Evolutionary conservation across 306 rosid species (phyloP).

Genomic region (Boehmeria nivea): DNA sequence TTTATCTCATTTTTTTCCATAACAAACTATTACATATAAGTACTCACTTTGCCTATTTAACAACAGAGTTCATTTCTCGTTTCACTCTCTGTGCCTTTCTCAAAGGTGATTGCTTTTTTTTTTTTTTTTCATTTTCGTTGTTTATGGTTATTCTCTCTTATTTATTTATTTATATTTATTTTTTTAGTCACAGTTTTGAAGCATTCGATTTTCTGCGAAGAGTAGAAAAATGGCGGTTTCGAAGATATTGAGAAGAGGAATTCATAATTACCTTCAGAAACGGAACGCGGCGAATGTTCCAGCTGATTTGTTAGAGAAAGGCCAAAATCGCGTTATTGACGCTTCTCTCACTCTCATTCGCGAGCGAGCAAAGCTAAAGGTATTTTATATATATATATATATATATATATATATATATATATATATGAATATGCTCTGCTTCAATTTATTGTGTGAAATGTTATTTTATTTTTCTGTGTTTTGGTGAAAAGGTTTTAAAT

Average conservation of each 20-base stretch:
- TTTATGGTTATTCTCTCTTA: neutral
- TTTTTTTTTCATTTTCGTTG: neutral
- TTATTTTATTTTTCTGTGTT: no score
- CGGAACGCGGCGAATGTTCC: constrained; percentile 56
- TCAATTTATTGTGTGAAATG: no score
- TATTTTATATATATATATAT: constrained; percentile 4
- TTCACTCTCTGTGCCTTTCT: neutral
- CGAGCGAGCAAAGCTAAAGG: constrained; percentile 95
- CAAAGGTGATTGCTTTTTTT: neutral
- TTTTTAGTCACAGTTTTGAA: neutral
- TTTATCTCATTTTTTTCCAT: no score
- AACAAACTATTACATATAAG: no score
- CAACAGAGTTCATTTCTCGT: neutral
- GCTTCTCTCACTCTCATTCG: constrained; percentile 96
- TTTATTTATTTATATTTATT: neutral
- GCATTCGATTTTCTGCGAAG: neutral
- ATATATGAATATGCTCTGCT: neutral
- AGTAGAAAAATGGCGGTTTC: constrained; percentile 23
- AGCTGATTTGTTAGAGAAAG: constrained; percentile 51
- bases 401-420: neutral
- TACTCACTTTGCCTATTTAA: no score
- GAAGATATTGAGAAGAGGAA: constrained; percentile 43
- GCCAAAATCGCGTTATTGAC: constrained; percentile 78
- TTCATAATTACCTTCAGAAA: constrained; percentile 44
- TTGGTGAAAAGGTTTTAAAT: no score